phyloP scores from a whole-genome alignment of 2,329 filamentous ascomycete genomes.

The Juglanconis sp. region DNA sequence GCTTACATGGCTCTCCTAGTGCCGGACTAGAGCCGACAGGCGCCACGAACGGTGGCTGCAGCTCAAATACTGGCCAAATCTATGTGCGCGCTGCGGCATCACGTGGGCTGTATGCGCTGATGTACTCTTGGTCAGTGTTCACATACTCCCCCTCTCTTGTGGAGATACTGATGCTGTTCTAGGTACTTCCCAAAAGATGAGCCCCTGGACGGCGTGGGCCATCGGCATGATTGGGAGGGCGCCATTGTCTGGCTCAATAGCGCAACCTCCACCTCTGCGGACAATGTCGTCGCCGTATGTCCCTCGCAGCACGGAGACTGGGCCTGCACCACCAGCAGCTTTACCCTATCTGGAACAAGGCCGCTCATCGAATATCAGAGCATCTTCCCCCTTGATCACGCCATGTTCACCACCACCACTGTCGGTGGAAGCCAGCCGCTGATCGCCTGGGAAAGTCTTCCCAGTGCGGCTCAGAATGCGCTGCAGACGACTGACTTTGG shows the following conservation, averaged over 20 bases:
- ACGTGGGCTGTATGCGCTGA: constrained; percentile 31
- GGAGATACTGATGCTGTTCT: not conserved
- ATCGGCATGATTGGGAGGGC: constrained; percentile 40
- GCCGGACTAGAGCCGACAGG: constrained; percentile 34
- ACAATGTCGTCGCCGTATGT: constrained; percentile 33
- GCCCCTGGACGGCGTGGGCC: constrained; percentile 30
- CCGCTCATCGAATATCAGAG: constrained; percentile 33
- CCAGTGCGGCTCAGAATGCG: constrained; percentile 30
- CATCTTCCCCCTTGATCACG: constrained; percentile 32
- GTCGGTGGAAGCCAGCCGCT: constrained; percentile 36
- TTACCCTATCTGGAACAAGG: constrained; percentile 20
- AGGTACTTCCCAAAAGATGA: constrained; percentile 46
- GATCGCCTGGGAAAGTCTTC: constrained; percentile 41
- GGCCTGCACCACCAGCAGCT: constrained; percentile 12
- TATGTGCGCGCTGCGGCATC: constrained; percentile 32
- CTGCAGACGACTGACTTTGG: constrained; percentile 39
- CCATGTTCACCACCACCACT: constrained; percentile 31
- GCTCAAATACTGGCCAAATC: constrained; percentile 33
- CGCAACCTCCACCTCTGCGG: constrained; percentile 22
- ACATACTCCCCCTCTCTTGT: not conserved
- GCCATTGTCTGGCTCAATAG: constrained; percentile 29
- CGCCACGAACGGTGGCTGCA: constrained; percentile 29
- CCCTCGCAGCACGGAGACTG: constrained; percentile 36
- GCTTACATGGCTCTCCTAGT: constrained; percentile 19
- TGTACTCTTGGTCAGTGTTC: constrained; percentile 32